Conservation (phyloP, 148 eudicot species). For the Selenicereus undatus region DNA sequence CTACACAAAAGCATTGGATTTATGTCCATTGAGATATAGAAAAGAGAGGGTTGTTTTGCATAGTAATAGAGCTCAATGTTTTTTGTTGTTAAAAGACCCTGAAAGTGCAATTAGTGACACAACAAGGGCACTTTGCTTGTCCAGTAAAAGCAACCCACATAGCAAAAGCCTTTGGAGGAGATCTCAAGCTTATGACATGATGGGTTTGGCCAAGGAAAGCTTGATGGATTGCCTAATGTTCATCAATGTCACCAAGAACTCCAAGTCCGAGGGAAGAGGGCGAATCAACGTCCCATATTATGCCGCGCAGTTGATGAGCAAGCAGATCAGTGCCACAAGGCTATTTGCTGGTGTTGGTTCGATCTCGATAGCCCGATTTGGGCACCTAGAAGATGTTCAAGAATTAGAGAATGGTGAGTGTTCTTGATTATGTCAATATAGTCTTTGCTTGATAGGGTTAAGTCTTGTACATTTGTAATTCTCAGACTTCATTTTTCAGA, state of each 20-base stretch:
- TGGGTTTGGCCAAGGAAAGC: conserved; percentile 76
- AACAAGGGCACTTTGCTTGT: conserved; percentile 65
- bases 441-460: not conserved
- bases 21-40: conserved; percentile 60
- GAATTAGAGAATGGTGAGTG: not conserved
- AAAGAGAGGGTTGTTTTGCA: conserved; percentile 73
- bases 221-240: conserved; percentile 79
- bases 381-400: conserved; percentile 14
- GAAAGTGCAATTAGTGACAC: conserved; percentile 68
- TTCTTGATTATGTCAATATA: not conserved
- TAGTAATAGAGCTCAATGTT: conserved; percentile 86
- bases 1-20: conserved; percentile 58
- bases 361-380: not conserved
- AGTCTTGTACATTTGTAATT: too few species aligned
- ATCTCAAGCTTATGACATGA: conserved; percentile 87
- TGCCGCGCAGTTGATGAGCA: conserved; percentile 59
- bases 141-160: conserved; percentile 51
- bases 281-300: conserved; percentile 46
- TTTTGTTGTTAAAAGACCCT: conserved; percentile 44
- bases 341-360: conserved; percentile 37
- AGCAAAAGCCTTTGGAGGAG: conserved; percentile 85
- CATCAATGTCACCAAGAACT: conserved; percentile 35
- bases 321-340: conserved; percentile 74
- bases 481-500: too few species aligned
- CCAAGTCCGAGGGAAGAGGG: conserved; percentile 19